These are phyloP conservation scores for Mycena latifolia DNA, from an alignment of 768 basidiomycete species.

Conservation along the genomic window DNA sequence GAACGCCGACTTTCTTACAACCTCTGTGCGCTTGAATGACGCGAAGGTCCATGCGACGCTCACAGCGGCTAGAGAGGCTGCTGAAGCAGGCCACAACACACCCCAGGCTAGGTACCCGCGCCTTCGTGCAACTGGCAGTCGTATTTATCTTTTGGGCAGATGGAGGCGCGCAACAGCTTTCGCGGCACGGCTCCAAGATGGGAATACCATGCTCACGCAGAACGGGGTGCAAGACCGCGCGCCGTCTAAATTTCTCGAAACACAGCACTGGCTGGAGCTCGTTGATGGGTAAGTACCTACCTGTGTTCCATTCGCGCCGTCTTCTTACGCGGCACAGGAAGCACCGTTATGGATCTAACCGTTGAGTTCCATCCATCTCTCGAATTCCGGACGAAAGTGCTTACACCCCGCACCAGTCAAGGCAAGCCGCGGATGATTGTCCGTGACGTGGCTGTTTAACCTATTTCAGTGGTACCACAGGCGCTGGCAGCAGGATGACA, in stretches of 20 bases:
- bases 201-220: conserved; percentile 51
- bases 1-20: conserved; percentile 44
- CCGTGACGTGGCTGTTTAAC: neutral
- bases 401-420: conserved; percentile 41
- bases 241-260: conserved; percentile 63
- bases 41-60: conserved; percentile 51
- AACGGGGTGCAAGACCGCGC: conserved; percentile 47
- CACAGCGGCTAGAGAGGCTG: conserved; percentile 54
- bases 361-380: conserved; percentile 50
- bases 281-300: conserved; percentile 60
- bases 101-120: conserved; percentile 48
- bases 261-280: conserved; percentile 75
- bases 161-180: conserved; percentile 63
- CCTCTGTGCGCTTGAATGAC: conserved; percentile 53
- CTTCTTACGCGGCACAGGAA: conserved; percentile 48
- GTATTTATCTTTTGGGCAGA: neutral
- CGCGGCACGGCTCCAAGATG: conserved; percentile 56
- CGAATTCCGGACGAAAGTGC: neutral
- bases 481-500: conserved; percentile 69
- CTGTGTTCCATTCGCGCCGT: neutral
- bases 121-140: neutral
- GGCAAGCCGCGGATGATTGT: conserved; percentile 49
- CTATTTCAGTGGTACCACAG: conserved; percentile 66
- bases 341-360: conserved; percentile 73
- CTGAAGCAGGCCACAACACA: conserved; percentile 59